A percentile compares a stretch with the other conserved stretches of the same genome.
Conservation (phyloP, 495 filamentous ascomycete species). For the Amniculicola lignicola region DNA sequence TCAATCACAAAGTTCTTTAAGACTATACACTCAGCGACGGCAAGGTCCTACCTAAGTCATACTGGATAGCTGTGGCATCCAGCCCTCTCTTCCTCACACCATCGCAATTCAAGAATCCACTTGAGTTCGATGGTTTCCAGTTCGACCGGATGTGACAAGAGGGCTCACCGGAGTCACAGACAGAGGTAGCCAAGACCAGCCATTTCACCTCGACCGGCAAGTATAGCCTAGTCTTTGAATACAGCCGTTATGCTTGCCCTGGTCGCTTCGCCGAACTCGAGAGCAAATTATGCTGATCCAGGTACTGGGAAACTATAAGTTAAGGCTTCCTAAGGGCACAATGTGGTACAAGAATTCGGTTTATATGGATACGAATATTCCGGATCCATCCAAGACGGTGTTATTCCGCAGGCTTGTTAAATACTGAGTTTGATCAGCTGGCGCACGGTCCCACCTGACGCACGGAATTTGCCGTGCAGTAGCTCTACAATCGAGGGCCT, state of each 20-base stretch:
- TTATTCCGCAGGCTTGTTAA: neutral
- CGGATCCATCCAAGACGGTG: neutral
- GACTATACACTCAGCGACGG: neutral
- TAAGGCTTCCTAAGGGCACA: neutral
- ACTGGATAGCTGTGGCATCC: constrained; percentile 5
- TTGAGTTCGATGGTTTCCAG: constrained; percentile 6
- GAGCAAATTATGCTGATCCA: constrained; percentile 9
- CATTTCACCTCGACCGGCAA: constrained; percentile 6
- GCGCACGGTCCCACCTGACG: too few relatives aligned
- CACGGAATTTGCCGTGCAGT: too few relatives aligned
- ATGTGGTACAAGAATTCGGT: neutral
- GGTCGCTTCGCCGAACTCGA: neutral
- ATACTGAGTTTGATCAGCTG: neutral
- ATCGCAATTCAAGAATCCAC: neutral
- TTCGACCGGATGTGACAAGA: constrained; percentile 4
- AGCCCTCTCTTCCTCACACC: neutral
- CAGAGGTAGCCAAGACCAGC: neutral
- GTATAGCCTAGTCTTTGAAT: neutral
- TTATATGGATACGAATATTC: constrained; percentile 1
- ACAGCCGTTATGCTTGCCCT: constrained; percentile 6
- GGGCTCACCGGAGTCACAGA: neutral
- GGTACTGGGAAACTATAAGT: neutral
- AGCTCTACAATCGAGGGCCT: too few relatives aligned
- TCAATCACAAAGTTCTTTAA: constrained; percentile 3
- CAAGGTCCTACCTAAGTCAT: neutral